These are phyloP conservation scores for Metschnikowia matae DNA, from an alignment of 805 yeast genomes.

Conservation along the genomic window DNA sequence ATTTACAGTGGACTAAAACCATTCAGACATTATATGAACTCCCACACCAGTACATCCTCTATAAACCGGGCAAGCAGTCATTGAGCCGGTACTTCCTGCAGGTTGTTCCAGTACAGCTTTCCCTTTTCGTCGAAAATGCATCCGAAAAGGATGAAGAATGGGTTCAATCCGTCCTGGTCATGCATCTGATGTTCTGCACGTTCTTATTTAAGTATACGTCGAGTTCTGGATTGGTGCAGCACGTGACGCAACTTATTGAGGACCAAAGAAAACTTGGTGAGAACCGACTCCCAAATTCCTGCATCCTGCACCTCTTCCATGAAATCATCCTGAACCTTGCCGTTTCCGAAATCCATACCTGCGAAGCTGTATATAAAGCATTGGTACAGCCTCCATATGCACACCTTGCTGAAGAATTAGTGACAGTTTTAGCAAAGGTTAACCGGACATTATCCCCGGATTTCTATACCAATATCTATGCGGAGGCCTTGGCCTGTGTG, in stretches of 20 bases:
- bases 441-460: conserved; percentile 52
- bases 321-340: conserved; percentile 28
- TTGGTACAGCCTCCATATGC: conserved; percentile 37
- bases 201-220: conserved; percentile 6
- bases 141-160: neutral
- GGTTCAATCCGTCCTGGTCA: neutral
- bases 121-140: conserved; percentile 2
- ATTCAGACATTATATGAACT: conserved; percentile 23
- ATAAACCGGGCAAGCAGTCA: conserved; percentile 29
- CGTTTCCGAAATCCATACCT: conserved; percentile 29
- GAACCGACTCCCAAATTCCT: conserved; percentile 1
- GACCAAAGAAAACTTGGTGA: neutral
- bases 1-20: conserved; percentile 22
- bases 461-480: conserved; percentile 44
- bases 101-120: conserved; percentile 16
- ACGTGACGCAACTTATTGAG: neutral
- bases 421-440: conserved; percentile 44
- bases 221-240: neutral
- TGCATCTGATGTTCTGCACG: conserved; percentile 7
- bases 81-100: conserved; percentile 25
- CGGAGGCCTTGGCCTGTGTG: conserved; percentile 20
- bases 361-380: conserved; percentile 48
- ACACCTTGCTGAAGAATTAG: conserved; percentile 36
- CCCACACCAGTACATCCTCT: conserved; percentile 21
- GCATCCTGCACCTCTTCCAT: conserved; percentile 20